Conservation (phyloP, 495 filamentous ascomycete genomes). For the Hamigera avellanea region DNA sequence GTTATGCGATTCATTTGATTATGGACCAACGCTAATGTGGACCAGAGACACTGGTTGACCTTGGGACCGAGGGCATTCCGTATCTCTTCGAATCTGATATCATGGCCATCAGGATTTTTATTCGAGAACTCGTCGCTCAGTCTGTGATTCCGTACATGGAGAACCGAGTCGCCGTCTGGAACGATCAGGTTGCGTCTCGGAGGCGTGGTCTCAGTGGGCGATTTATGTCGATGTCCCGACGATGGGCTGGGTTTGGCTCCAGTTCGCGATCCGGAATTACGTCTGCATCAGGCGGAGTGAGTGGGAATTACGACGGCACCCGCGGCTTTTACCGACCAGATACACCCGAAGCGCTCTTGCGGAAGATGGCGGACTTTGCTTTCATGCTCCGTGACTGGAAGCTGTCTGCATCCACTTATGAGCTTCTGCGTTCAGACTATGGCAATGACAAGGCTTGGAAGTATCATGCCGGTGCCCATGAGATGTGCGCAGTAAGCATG, state of each 20-base stretch:
- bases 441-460: slow-evolving; percentile 93
- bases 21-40: slow-evolving; percentile 10
- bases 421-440: slow-evolving; percentile 77
- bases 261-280: slow-evolving; percentile 31
- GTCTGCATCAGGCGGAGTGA: slow-evolving; percentile 26
- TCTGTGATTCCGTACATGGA: slow-evolving; percentile 94
- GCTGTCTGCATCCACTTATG: slow-evolving; percentile 81
- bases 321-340: slow-evolving; percentile 77
- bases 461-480: slow-evolving; percentile 83
- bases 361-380: slow-evolving; percentile 86
- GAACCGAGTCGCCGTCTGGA: slow-evolving; percentile 79
- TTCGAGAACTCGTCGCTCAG: slow-evolving; percentile 87
- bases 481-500: slow-evolving; percentile 80
- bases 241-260: slow-evolving; percentile 70
- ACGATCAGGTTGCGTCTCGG: slow-evolving; percentile 90
- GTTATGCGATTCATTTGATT: slow-evolving; percentile 3
- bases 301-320: slow-evolving; percentile 64
- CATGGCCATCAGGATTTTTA: slow-evolving; percentile 71
- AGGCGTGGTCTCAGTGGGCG: slow-evolving; percentile 77
- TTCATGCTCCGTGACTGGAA: slow-evolving; percentile 96
- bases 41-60: slow-evolving; percentile 40
- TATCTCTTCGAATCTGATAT: slow-evolving; percentile 89
- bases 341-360: slow-evolving; percentile 76
- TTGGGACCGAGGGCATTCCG: slow-evolving; percentile 52
- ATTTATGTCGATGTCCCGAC: slow-evolving; percentile 84